Evolutionary conservation across 345 rosid genomes (phyloP).

Genomic region (Salix koriyanagi): DNA sequence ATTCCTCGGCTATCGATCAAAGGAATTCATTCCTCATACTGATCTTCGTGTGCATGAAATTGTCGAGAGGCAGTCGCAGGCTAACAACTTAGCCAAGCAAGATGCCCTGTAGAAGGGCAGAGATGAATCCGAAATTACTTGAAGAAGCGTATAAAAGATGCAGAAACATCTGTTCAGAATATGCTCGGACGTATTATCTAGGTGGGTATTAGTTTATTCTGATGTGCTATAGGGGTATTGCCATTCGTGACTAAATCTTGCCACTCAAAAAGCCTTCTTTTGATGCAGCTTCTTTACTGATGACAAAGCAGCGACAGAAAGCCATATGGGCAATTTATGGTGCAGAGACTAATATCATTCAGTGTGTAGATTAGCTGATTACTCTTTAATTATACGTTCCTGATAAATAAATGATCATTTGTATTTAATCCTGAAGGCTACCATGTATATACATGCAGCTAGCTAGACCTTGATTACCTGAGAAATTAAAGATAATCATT

Average conservation of each 20-base stretch:
- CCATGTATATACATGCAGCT: no score
- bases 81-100: conserved; percentile 4
- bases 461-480: no score
- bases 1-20: conserved; percentile 18
- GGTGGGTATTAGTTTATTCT: conserved; percentile 23
- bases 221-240: no score
- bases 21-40: conserved; percentile 29
- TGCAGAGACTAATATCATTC: conserved; percentile 8
- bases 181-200: conserved; percentile 62
- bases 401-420: no score
- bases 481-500: no score
- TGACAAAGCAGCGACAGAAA: conserved; percentile 56
- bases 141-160: conserved; percentile 49
- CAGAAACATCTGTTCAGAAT: conserved; percentile 44
- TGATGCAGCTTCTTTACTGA: conserved; percentile 49
- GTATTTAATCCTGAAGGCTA: no score
- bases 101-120: conserved; percentile 16
- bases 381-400: no score
- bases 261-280: not conserved
- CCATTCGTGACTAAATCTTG: not conserved
- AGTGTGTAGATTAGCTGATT: no score
- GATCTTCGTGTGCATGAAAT: conserved; percentile 34
- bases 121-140: conserved; percentile 39
- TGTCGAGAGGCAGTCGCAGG: conserved; percentile 39
- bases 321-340: conserved; percentile 75